These are phyloP conservation scores for Cordyceps javanica DNA, from an alignment of 2,329 filamentous ascomycete genomes.

Conservation along the genomic window DNA sequence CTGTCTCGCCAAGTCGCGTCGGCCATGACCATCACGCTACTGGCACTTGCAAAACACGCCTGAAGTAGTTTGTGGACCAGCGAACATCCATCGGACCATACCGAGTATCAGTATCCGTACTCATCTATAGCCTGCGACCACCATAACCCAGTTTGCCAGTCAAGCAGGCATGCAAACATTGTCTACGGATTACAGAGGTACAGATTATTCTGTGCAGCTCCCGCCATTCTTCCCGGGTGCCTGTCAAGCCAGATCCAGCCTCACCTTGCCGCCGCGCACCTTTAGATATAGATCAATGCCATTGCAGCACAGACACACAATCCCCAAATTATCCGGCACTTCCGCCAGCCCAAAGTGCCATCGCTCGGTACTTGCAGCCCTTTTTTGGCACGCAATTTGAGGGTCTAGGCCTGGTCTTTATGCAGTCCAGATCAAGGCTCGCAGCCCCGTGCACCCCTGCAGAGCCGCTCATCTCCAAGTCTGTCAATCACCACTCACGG, in stretches of 20 bases:
- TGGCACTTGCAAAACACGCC: too few relatives aligned
- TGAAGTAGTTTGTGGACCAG: too few relatives aligned
- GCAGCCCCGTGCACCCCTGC: not conserved
- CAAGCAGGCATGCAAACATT: too few relatives aligned
- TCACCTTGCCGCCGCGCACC: not conserved
- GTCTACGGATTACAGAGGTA: not conserved
- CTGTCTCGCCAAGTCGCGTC: too few relatives aligned
- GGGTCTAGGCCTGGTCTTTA: constrained; percentile 7
- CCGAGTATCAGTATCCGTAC: too few relatives aligned
- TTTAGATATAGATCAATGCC: not conserved
- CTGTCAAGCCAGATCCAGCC: not conserved
- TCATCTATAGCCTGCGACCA: too few relatives aligned
- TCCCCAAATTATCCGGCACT: not conserved
- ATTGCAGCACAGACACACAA: not conserved
- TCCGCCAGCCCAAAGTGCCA: not conserved
- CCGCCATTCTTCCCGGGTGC: not conserved
- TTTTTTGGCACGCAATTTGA: not conserved
- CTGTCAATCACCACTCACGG: too few relatives aligned
- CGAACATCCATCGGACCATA: too few relatives aligned
- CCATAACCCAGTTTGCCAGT: too few relatives aligned
- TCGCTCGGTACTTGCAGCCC: not conserved
- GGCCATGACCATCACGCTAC: too few relatives aligned
- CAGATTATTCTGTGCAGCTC: not conserved
- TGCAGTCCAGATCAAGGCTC: not conserved
- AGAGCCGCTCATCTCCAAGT: too few relatives aligned